Evolutionary conservation across 1,139 yeast genomes (phyloP), one percentile per base, ranked within the genome.

Genomic region (Zygoascus hellenicus): DNA sequence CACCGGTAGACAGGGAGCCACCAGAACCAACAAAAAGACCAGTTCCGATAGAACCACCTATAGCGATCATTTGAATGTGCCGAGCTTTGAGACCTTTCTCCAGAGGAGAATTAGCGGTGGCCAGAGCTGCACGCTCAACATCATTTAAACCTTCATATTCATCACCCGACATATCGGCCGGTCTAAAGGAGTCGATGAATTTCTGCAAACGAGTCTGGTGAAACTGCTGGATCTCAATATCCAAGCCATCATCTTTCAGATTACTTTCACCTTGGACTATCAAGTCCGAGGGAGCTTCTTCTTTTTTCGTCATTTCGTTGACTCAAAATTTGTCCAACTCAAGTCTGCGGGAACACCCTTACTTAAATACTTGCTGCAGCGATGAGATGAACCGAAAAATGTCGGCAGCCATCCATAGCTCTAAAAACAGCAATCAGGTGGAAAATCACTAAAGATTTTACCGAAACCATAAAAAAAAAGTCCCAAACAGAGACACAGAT

Each of bases 31-130:
- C 81, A 56, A 81, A 78, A 53, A 81, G 67, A 38, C 88, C 88
- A 1, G 87, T 81, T 67, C 96, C 96, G 48, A 87, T 83, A 54
- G 90, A 83, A 16, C 94, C 86, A 15, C 94, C 95, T 44, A 87
- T 73, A 35, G 95, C 86, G 53, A 88, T 84, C 83, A 83, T 77
- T 57, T 80, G 77, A 71, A 54, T 45, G 55, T 79, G 85, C 47
- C 83, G 69, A 45, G 68, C 66, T 54, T 75, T 69, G 50, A 76
- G 66, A 5, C 66, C 64, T 47, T 76, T 61, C 32, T 62, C 61
- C 46, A 74, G 61, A 2, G 74, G 74, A 11, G 76, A 54, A 36
- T 56, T 55, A 7, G 65, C 60, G 5, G 66, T 60, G 28, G 64
- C 64, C 15, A 50, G 46, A 34, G 61, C 62, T 2, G 63, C 58